A percentile compares a stretch with the other conserved stretches of the same genome.
Evolutionary conservation across 345 rosid species (phyloP).

Genomic region (Eucalyptus tenuipes): DNA sequence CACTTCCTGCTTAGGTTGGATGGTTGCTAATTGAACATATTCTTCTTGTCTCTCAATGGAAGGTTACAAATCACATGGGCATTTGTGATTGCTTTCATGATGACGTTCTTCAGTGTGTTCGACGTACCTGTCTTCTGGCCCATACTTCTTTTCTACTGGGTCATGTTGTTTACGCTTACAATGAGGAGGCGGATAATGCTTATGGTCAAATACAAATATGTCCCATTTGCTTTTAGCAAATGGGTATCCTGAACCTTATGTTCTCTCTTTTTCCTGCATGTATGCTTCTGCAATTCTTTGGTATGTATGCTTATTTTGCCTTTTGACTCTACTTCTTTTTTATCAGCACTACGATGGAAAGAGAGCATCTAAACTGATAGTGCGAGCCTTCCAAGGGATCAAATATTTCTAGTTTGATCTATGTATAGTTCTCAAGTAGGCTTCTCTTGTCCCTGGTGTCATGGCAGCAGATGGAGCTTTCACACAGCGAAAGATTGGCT

Average conservation of each 20-base stretch:
- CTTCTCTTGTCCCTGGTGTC: neutral
- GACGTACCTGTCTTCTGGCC: slow-evolving; percentile 98
- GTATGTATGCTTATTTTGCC: neutral
- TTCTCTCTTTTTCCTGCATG: neutral
- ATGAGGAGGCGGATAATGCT: slow-evolving; percentile 86
- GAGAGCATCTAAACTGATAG: slow-evolving; percentile 44
- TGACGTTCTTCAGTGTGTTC: slow-evolving; percentile 65
- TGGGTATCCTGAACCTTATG: slow-evolving; percentile 27
- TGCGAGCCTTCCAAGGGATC: slow-evolving; percentile 18
- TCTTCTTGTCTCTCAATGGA: neutral
- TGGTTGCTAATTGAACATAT: neutral
- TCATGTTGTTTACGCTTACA: slow-evolving; percentile 57
- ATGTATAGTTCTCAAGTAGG: neutral
- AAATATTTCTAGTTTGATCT: neutral
- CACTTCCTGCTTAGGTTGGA: neutral
- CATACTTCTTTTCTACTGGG: slow-evolving; percentile 85
- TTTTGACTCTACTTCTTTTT: neutral
- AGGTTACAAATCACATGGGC: slow-evolving; percentile 72
- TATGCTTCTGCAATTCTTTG: neutral
- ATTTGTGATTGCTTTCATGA: slow-evolving; percentile 50
- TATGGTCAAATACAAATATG: slow-evolving; percentile 89
- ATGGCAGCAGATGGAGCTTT: neutral
- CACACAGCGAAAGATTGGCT: neutral
- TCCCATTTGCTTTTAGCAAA: slow-evolving; percentile 85
- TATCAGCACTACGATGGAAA: slow-evolving; percentile 50